These are phyloP conservation scores for Colletotrichum musicola DNA, from an alignment of 2,329 filamentous ascomycete species.

Conservation along the genomic window DNA sequence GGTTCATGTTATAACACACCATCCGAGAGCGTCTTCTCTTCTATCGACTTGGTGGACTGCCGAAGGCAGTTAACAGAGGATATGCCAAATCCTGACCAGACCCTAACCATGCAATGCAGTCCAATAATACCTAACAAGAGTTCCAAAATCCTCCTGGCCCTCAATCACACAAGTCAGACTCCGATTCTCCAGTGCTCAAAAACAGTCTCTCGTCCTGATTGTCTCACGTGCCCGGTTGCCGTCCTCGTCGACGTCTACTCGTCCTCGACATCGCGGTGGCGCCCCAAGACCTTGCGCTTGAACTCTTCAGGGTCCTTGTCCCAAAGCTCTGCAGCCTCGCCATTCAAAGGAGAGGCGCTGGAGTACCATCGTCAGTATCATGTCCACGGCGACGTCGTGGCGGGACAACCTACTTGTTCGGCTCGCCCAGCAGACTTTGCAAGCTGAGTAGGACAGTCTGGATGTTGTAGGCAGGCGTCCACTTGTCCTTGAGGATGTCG, in stretches of 20 bases:
- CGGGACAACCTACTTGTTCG: constrained; percentile 84
- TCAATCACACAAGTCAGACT: constrained; percentile 53
- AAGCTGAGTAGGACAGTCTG: constrained; percentile 92
- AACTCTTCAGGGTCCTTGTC: constrained; percentile 89
- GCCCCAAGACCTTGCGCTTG: constrained; percentile 78
- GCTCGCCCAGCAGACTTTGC: constrained; percentile 95
- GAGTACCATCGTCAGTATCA: constrained; percentile 39
- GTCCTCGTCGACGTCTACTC: constrained; percentile 57
- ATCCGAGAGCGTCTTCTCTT: constrained; percentile 26
- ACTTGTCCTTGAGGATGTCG: constrained; percentile 99
- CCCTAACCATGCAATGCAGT: constrained; percentile 46
- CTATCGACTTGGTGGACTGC: constrained; percentile 33
- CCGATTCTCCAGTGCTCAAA: constrained; percentile 54
- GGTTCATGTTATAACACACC: constrained; percentile 22
- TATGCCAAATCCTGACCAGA: constrained; percentile 31
- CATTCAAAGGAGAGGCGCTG: constrained; percentile 94
- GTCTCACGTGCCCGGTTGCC: neutral
- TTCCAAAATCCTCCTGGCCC: constrained; percentile 42
- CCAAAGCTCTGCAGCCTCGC: constrained; percentile 96
- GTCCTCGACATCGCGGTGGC: constrained; percentile 75
- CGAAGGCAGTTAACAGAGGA: constrained; percentile 29
- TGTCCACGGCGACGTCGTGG: neutral
- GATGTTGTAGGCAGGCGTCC: constrained; percentile 97
- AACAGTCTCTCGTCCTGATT: constrained; percentile 19
- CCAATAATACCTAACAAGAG: constrained; percentile 49